These are phyloP conservation scores for Podospora appendiculata DNA, from an alignment of 495 filamentous ascomycete genomes.

Conservation along the genomic window DNA sequence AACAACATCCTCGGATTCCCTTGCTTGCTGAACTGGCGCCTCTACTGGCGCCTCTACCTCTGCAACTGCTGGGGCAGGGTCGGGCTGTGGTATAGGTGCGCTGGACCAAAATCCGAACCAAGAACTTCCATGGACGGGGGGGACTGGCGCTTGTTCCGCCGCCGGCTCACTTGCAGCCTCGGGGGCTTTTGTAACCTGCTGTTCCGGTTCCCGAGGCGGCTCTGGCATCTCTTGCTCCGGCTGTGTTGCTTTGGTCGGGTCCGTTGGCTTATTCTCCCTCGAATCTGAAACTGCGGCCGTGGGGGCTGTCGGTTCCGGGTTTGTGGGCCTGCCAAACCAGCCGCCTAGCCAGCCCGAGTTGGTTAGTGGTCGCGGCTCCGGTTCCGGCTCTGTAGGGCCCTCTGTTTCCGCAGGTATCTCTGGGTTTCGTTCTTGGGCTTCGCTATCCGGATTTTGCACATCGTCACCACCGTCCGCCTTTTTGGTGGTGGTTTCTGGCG, in stretches of 20 bases:
- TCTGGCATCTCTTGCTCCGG: conserved; percentile 15
- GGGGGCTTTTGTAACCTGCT: conserved; percentile 11
- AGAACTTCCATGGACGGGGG: conserved; percentile 21
- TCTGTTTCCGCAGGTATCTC: conserved; percentile 5
- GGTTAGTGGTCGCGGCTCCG: conserved; percentile 24
- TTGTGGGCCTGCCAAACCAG: conserved; percentile 41
- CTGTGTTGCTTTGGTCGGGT: conserved; percentile 8
- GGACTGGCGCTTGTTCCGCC: conserved; percentile 4
- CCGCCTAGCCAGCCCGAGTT: conserved; percentile 47
- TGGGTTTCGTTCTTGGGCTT: neutral
- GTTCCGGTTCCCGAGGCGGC: conserved; percentile 4
- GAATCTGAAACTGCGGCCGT: conserved; percentile 7
- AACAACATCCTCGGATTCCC: conserved; percentile 24
- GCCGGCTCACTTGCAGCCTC: conserved; percentile 13
- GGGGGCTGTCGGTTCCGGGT: conserved; percentile 12
- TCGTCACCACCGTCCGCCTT: too few species aligned
- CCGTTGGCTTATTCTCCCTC: conserved; percentile 1
- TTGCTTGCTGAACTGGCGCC: conserved; percentile 9
- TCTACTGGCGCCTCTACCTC: conserved; percentile 8
- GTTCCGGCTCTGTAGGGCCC: neutral
- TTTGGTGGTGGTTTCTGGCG: too few species aligned
- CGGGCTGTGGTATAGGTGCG: neutral
- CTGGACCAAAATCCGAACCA: conserved; percentile 47
- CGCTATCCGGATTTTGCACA: too few species aligned
- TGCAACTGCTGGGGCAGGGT: conserved; percentile 9